Base-by-base conservation (phyloP, 129 eudicot species). In the Arctium lappa region DNA sequence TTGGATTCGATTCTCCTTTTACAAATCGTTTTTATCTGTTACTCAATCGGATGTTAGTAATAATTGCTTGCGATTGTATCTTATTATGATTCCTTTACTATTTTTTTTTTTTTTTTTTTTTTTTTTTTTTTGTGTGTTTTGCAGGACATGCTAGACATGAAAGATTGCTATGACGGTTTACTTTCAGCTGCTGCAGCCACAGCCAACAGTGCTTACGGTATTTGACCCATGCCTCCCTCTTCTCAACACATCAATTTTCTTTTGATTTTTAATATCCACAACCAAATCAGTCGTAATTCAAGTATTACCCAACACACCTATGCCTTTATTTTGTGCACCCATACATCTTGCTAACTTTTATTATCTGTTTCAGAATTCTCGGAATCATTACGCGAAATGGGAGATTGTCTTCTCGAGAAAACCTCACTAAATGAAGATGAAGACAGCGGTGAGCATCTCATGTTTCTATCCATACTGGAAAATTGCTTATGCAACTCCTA, bases 101-200 rank as follows among this genome's bases (percentile, higher is more conserved):
- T 1, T 31, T 60, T 80, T 22, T 22, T 22, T 22, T n/a, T n/a
- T n/a, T n/a, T n/a, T n/a, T n/a, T n/a, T n/a, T n/a, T n/a, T n/a
- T n/a, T n/a, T n/a, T n/a, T n/a, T n/a, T n/a, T n/a, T n/a, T n/a
- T n/a, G n/a, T 60, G 31, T 42, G 1, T 82, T 63, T 40, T 63
- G 65, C 90, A 94, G 95, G 98, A 89, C 75, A 89, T 94, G 97
- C 86, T 82, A 42, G 95, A 92, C 76, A 92, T 94, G 92, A 92
- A 85, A 84, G 98, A 94, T 77, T 94, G 97, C 79, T 94, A 92
- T 70, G 98, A 94, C 86, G 85, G 92, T 78, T 81, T 94, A 81
- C 90, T 94, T 46, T 90, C 98, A 1, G 91, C 97, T 74, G 95
- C 98, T 0, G 98, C 98, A 0, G 97, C 95, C 31, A 91, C 97